Percentiles rank a stretch among this genome's conserved stretches.
These are phyloP conservation scores for Aspergillus ochraceoroseus DNA, from an alignment of 2,329 filamentous ascomycete genomes.

Conservation along the genomic window DNA sequence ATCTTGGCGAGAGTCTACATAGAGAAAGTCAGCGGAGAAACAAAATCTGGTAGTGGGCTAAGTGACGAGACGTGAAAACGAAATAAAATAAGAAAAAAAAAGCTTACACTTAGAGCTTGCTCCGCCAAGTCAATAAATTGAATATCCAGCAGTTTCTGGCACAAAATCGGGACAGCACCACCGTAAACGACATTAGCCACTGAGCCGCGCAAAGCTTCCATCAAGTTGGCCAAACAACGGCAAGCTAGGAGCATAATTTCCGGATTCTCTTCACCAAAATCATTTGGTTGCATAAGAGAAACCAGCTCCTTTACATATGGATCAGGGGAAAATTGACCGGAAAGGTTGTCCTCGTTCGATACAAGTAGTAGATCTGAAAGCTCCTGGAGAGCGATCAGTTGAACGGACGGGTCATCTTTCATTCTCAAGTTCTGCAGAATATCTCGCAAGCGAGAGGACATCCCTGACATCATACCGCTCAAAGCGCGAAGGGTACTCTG, in stretches of 20 bases:
- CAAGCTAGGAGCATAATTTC: slow-evolving; percentile 97
- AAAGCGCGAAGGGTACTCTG: slow-evolving; percentile 79
- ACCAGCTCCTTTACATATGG: slow-evolving; percentile 94
- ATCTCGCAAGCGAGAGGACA: slow-evolving; percentile 72
- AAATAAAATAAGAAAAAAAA: slow-evolving; percentile 1
- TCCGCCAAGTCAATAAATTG: slow-evolving; percentile 96
- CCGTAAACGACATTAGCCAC: slow-evolving; percentile 96
- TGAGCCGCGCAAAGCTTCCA: slow-evolving; percentile 91
- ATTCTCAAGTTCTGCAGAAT: slow-evolving; percentile 70
- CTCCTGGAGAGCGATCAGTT: slow-evolving; percentile 88
- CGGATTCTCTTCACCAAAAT: slow-evolving; percentile 82
- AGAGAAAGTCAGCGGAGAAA: slow-evolving; percentile 10
- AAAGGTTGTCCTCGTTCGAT: slow-evolving; percentile 92
- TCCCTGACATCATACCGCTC: slow-evolving; percentile 85
- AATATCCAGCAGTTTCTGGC: slow-evolving; percentile 91
- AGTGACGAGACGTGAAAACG: no score
- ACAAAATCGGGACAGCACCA: slow-evolving; percentile 89
- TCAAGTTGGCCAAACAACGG: slow-evolving; percentile 90
- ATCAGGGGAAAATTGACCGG: slow-evolving; percentile 91
- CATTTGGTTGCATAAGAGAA: slow-evolving; percentile 81
- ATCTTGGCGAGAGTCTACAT: slow-evolving; percentile 84
- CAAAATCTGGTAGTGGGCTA: no score
- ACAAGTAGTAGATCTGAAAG: slow-evolving; percentile 89
- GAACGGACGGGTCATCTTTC: slow-evolving; percentile 79
- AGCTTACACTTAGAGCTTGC: slow-evolving; percentile 74